Base-by-base conservation (phyloP, 768 basidiomycete genomes). In the Leucocoprinus sp. region DNA sequence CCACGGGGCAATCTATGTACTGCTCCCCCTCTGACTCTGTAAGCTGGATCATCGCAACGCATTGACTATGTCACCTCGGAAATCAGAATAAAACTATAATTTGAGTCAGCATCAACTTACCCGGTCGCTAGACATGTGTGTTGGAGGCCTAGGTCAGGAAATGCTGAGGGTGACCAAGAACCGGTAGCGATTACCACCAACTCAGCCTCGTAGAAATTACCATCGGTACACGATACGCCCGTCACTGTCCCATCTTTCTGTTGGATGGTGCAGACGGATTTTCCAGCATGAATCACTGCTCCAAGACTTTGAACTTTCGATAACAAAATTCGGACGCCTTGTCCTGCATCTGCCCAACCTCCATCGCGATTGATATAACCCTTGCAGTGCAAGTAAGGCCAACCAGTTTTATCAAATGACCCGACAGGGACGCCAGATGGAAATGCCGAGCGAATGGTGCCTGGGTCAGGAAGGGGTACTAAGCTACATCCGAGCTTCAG, bases 341-440 rank as follows among this genome's bases (percentile, higher is more conserved):
- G 75, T 1, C 72, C 68, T 1, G 93, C 89, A 55, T 83, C 70
- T 2, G 78, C 89, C 93, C 93, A 97, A 11, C 93, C 93, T 1
- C 84, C 78, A 28, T 86, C 80, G 6, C 64, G 66, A 55, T 92
- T 95, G 36, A 84, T 53, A 56, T 85, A 93, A 1, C 83, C 46
- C 31, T 9, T 35, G 4, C 33, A 33, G 22, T n/a, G 46, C 14
- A 12, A 34, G n/a, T 29, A 41, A 2, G 1, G 14, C 6, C 18
- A 21, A 8, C 17, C 88, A 18, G 60, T 52, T 26, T 61, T 44
- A 5, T 65, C 58, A 45, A 74, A 68, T 11, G 62, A 52, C 6
- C 61, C 66, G 2, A 63, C 57, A 36, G 34, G 54, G 18, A 75
- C 68, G 12, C 54, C 54, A 0, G 60, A 42, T 2, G 81, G 76